Evolutionary conservation across 2,329 filamentous ascomycete genomes (phyloP).

Genomic region (Tolypocladium amazonense): DNA sequence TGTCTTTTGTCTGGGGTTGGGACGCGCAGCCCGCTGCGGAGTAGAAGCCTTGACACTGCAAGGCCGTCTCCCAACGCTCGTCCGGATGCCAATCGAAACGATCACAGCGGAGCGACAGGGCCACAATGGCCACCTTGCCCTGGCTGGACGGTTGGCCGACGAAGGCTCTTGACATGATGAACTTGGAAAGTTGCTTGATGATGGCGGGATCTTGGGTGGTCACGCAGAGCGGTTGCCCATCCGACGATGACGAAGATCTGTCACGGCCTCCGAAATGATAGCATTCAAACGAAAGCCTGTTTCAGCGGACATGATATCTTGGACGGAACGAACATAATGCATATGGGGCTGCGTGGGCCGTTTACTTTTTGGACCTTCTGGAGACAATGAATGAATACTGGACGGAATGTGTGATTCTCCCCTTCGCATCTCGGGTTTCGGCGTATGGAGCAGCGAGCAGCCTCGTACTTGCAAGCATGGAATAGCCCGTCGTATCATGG

Average conservation of each 20-base stretch:
- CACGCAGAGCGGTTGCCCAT: background rate
- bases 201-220: background rate
- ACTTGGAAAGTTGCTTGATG: background rate
- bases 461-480: background rate
- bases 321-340: background rate
- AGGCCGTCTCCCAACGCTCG: background rate
- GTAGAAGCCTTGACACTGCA: background rate
- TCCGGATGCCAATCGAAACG: background rate
- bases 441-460: background rate
- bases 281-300: constrained; percentile 1
- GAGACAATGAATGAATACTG: background rate
- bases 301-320: background rate
- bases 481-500: background rate
- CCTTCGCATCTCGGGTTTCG: background rate
- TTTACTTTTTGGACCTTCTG: background rate
- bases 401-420: background rate
- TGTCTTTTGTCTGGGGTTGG: constrained; percentile 96
- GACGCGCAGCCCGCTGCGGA: constrained; percentile 40
- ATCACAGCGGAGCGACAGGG: background rate
- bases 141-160: background rate
- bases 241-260: background rate
- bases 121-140: background rate
- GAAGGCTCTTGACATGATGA: background rate
- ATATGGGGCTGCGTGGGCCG: background rate
- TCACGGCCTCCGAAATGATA: background rate